A percentile compares a stretch with the other conserved stretches of the same genome.
These are phyloP conservation scores for Mrakia hoshinonis DNA, from an alignment of 768 basidiomycete genomes.

Conservation along the genomic window DNA sequence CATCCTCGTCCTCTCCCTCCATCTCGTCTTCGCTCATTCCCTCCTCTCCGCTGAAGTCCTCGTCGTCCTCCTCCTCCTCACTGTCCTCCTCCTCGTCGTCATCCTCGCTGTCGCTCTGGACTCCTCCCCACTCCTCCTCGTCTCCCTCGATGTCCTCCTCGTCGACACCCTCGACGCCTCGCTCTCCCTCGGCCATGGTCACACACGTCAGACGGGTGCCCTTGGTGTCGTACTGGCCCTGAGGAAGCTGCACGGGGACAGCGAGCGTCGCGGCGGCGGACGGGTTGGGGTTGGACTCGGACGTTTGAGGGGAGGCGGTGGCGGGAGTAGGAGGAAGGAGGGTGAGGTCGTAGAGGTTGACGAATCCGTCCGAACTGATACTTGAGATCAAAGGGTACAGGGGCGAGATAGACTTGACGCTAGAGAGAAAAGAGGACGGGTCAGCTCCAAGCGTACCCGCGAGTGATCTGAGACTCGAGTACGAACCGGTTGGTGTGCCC, in stretches of 20 bases:
- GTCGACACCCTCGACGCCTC: constrained; percentile 7
- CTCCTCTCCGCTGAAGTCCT: not conserved
- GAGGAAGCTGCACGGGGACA: constrained; percentile 45
- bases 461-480: no score
- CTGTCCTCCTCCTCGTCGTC: constrained; percentile 8
- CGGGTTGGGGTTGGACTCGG: no score
- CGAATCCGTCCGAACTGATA: constrained; percentile 79
- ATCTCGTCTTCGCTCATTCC: not conserved
- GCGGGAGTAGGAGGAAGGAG: constrained; percentile 4
- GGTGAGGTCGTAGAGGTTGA: constrained; percentile 41
- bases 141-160: constrained; percentile 18
- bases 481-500: constrained; percentile 82
- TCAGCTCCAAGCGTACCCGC: no score
- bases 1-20: not conserved
- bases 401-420: constrained; percentile 38
- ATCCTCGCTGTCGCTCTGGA: not conserved
- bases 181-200: constrained; percentile 34
- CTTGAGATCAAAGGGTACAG: constrained; percentile 49
- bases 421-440: constrained; percentile 25
- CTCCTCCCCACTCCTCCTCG: not conserved
- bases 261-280: not conserved
- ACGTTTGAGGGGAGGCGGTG: no score
- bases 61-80: constrained; percentile 23
- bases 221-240: constrained; percentile 69
- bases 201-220: constrained; percentile 73